Percentiles rank a stretch among this genome's conserved stretches.
Evolutionary conservation across 805 yeast genomes (phyloP).

Genomic region (Dipodascopsis tothii): DNA sequence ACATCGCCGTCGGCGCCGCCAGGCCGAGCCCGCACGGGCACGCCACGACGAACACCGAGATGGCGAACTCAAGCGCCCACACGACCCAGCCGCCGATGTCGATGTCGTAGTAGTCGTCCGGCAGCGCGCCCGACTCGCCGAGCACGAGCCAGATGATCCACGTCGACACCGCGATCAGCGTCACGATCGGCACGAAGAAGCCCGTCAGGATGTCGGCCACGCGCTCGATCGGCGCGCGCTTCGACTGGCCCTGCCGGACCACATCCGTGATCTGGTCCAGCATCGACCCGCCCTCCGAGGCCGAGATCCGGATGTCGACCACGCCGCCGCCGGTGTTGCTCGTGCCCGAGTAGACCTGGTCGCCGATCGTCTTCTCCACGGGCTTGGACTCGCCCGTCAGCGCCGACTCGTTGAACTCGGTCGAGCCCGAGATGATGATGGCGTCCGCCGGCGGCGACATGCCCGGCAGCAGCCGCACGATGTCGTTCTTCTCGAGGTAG

Average conservation of each 20-base stretch:
- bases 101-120: conserved; percentile 48
- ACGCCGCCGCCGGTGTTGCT: conserved; percentile 53
- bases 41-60: conserved; percentile 73
- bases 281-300: conserved; percentile 56
- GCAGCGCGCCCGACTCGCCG: conserved; percentile 49
- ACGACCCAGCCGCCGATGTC: conserved; percentile 69
- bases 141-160: conserved; percentile 64
- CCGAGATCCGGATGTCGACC: conserved; percentile 47
- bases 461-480: conserved; percentile 40
- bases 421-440: conserved; percentile 56
- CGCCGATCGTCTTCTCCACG: conserved; percentile 50
- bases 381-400: conserved; percentile 78
- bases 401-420: conserved; percentile 84
- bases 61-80: conserved; percentile 71
- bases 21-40: conserved; percentile 83
- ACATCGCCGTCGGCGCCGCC: conserved; percentile 78
- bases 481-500: conserved; percentile 79
- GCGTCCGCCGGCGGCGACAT: conserved; percentile 65
- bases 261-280: conserved; percentile 62
- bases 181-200: conserved; percentile 64
- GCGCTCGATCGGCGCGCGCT: conserved; percentile 66
- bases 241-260: conserved; percentile 65
- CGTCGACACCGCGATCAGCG: conserved; percentile 50
- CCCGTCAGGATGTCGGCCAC: conserved; percentile 63
- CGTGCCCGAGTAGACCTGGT: conserved; percentile 66